Percentiles rank a stretch among this genome's conserved stretches.
Evolutionary conservation across 495 filamentous ascomycete species (phyloP).

Genomic region (Penicillium soppii): DNA sequence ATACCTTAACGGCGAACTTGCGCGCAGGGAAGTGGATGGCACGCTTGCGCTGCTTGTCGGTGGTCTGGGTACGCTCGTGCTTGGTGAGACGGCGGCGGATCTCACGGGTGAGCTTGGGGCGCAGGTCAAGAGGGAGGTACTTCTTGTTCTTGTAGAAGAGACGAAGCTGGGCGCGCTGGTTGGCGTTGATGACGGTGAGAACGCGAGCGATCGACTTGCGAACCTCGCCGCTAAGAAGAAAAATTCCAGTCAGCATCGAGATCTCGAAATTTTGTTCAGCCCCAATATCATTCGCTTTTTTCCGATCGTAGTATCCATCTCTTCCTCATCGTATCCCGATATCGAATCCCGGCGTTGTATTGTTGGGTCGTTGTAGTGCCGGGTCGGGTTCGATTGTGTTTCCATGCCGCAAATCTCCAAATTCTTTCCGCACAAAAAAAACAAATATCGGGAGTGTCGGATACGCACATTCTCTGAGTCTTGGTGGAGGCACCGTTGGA

Average conservation of each 20-base stretch:
- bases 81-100: constrained; percentile 89
- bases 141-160: constrained; percentile 99
- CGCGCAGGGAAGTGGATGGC: constrained; percentile 93
- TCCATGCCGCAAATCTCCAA: constrained; percentile 21
- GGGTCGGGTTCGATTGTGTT: constrained; percentile 12
- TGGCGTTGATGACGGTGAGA: constrained; percentile 98
- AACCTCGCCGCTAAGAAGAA: constrained; percentile 78
- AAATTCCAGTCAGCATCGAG: constrained; percentile 24
- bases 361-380: constrained; percentile 6
- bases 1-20: constrained; percentile 98
- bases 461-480: constrained; percentile 92
- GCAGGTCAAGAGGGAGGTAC: constrained; percentile 95
- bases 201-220: constrained; percentile 99
- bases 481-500: constrained; percentile 86
- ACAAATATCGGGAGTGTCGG: constrained; percentile 17
- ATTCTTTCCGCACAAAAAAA: constrained; percentile 13
- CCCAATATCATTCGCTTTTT: background rate
- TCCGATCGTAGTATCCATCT: background rate
- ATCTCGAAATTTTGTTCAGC: constrained; percentile 7
- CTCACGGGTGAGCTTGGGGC: constrained; percentile 93
- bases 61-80: constrained; percentile 76
- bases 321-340: background rate
- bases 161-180: constrained; percentile 95
- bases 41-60: constrained; percentile 94
- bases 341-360: constrained; percentile 4